Evolutionary conservation across 148 eudicot species (phyloP).

Genomic region (Silene uniflora): DNA sequence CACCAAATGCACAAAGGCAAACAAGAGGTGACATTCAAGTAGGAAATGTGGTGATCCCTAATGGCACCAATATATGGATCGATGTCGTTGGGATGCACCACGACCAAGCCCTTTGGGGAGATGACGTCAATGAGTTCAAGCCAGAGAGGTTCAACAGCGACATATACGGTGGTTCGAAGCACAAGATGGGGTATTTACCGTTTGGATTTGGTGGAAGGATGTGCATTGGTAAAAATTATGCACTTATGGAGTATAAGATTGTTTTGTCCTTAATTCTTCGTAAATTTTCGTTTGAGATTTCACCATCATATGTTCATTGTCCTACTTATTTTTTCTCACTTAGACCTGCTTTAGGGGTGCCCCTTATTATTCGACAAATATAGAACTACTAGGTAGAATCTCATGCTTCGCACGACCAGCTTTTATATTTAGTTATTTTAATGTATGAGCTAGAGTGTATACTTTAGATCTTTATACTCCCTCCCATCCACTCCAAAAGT

Average conservation of each 20-base stretch:
- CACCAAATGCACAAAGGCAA: slow-evolving; percentile 76
- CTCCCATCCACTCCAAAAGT: no score
- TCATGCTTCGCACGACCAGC: no score
- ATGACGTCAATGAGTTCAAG: slow-evolving; percentile 56
- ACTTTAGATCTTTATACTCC: no score
- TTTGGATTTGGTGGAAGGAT: slow-evolving; percentile 97
- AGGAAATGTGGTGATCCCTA: slow-evolving; percentile 44
- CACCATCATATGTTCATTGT: slow-evolving; percentile 57
- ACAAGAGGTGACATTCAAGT: slow-evolving; percentile 55
- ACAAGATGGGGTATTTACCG: slow-evolving; percentile 83
- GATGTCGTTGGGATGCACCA: slow-evolving; percentile 86
- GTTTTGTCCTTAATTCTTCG: slow-evolving; percentile 50
- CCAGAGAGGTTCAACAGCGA: slow-evolving; percentile 68
- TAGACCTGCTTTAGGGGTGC: slow-evolving; percentile 62
- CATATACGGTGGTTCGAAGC: slow-evolving; percentile 62
- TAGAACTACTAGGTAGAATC: no score
- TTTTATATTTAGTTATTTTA: no score
- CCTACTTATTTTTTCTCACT: slow-evolving; percentile 67
- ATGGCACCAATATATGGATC: slow-evolving; percentile 80
- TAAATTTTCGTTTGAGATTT: slow-evolving; percentile 53
- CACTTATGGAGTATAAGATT: slow-evolving; percentile 70
- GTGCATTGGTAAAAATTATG: slow-evolving; percentile 73
- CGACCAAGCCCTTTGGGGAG: slow-evolving; percentile 64
- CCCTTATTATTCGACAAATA: slow-evolving; percentile 33
- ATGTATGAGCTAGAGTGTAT: no score